Evolutionary conservation across 805 yeast species (phyloP).

Genomic region (Starmera quercuum): DNA sequence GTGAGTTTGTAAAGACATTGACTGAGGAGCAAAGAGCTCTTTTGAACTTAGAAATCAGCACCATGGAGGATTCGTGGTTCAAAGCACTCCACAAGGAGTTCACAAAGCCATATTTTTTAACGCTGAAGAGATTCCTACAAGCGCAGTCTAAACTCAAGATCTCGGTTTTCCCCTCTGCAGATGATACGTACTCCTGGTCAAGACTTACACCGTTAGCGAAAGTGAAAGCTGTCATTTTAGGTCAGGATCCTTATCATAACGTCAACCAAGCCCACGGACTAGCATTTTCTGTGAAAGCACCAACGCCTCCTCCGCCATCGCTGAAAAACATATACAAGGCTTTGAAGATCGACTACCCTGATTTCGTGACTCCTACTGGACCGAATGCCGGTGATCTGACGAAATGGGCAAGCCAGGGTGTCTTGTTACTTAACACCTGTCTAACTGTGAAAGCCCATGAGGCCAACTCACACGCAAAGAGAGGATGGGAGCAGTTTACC

Average conservation of each 20-base stretch:
- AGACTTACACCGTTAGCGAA: constrained; percentile 68
- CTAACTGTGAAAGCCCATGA: constrained; percentile 88
- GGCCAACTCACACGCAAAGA: constrained; percentile 85
- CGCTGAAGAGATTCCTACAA: constrained; percentile 56
- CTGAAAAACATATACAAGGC: constrained; percentile 81
- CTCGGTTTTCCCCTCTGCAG: constrained; percentile 72
- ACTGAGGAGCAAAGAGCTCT: constrained; percentile 41
- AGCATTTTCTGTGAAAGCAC: constrained; percentile 85
- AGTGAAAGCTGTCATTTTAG: constrained; percentile 75
- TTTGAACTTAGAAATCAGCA: constrained; percentile 57
- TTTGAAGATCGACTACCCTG: constrained; percentile 63
- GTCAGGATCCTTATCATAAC: constrained; percentile 97
- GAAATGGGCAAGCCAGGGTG: constrained; percentile 85
- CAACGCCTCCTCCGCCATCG: constrained; percentile 85
- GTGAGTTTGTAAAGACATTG: constrained; percentile 41
- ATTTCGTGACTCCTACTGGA: constrained; percentile 48
- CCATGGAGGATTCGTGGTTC: constrained; percentile 78
- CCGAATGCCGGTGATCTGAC: constrained; percentile 56
- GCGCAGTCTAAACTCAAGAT: constrained; percentile 36
- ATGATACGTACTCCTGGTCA: constrained; percentile 87
- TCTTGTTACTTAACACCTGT: constrained; percentile 77
- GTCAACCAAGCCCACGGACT: constrained; percentile 91
- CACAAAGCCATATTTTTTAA: constrained; percentile 76
- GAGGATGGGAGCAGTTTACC: constrained; percentile 92
- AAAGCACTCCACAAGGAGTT: constrained; percentile 59